A percentile compares a stretch with the other conserved stretches of the same genome.
Conservation (phyloP, 176 grass and related monocot genomes). For the Miscanthus lutarioriparius region DNA sequence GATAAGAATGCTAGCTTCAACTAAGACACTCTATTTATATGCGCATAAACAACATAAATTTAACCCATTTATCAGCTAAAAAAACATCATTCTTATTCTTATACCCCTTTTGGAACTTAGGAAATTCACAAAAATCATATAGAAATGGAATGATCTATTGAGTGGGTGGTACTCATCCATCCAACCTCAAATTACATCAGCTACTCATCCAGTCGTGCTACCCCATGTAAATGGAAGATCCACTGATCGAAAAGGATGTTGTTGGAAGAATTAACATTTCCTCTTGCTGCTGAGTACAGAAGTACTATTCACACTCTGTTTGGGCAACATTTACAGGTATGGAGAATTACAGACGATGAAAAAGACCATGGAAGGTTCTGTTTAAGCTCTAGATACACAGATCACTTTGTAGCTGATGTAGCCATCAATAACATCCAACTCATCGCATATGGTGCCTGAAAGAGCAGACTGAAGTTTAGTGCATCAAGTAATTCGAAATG, state of each 20-base stretch:
- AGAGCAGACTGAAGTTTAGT: not conserved
- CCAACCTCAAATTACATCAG: not conserved
- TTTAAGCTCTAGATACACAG: not conserved
- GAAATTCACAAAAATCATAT: not conserved
- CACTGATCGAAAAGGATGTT: not conserved
- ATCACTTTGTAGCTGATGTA: constrained; percentile 11
- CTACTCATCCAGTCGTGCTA: not conserved
- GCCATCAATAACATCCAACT: constrained; percentile 11
- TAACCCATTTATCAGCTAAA: not conserved
- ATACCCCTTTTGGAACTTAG: not conserved
- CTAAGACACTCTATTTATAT: not conserved
- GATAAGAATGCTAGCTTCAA: not conserved
- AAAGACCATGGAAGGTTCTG: not conserved
- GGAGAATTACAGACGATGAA: constrained; percentile 18
- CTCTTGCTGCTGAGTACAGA: not conserved
- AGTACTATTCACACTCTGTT: not conserved
- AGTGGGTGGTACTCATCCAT: not conserved
- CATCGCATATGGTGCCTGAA: constrained; percentile 83
- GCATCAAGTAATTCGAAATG: not conserved
- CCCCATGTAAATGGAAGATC: not conserved
- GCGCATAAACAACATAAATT: not conserved
- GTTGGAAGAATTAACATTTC: not conserved
- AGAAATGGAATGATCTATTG: not conserved
- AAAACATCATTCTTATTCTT: not conserved
- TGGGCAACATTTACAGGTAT: constrained; percentile 33